Evolutionary conservation across 2,329 filamentous ascomycete genomes (phyloP).

Genomic region (Neofusicoccum ribis): DNA sequence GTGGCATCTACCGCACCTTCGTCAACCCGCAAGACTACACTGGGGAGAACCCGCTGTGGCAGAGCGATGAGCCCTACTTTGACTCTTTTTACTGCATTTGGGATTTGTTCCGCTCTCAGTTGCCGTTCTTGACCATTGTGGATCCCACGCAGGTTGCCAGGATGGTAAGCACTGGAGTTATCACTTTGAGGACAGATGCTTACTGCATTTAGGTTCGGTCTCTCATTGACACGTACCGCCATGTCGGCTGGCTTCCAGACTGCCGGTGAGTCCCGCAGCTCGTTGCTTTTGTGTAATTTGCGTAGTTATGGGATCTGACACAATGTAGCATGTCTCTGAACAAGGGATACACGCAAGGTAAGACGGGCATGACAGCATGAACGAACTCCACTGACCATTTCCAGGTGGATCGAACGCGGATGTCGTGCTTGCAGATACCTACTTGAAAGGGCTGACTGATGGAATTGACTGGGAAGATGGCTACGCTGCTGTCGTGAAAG

Average conservation of each 20-base stretch:
- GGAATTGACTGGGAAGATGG: slow-evolving; percentile 40
- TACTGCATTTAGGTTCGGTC: slow-evolving; percentile 47
- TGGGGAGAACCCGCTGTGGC: slow-evolving; percentile 46
- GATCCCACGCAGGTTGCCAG: slow-evolving; percentile 63
- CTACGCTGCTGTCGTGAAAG: slow-evolving; percentile 33
- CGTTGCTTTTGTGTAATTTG: neutral
- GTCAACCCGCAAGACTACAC: slow-evolving; percentile 49
- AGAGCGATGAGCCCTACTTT: slow-evolving; percentile 44
- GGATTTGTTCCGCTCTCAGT: slow-evolving; percentile 48
- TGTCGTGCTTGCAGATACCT: slow-evolving; percentile 66
- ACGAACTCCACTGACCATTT: neutral
- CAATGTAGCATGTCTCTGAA: slow-evolving; percentile 59
- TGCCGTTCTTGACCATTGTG: slow-evolving; percentile 66
- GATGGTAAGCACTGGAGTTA: slow-evolving; percentile 56
- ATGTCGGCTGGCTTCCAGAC: slow-evolving; percentile 71
- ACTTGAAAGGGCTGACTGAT: slow-evolving; percentile 60
- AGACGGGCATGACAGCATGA: no score
- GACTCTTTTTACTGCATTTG: slow-evolving; percentile 61
- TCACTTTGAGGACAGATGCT: slow-evolving; percentile 63
- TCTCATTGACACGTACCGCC: slow-evolving; percentile 68
- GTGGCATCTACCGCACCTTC: slow-evolving; percentile 43
- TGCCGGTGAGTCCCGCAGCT: neutral
- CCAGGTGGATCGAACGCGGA: slow-evolving; percentile 69
- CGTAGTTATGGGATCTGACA: neutral
- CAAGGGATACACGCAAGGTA: slow-evolving; percentile 67